These are phyloP conservation scores for Jamesozyma gamospora DNA, from an alignment of 805 yeast species.

Conservation along the genomic window DNA sequence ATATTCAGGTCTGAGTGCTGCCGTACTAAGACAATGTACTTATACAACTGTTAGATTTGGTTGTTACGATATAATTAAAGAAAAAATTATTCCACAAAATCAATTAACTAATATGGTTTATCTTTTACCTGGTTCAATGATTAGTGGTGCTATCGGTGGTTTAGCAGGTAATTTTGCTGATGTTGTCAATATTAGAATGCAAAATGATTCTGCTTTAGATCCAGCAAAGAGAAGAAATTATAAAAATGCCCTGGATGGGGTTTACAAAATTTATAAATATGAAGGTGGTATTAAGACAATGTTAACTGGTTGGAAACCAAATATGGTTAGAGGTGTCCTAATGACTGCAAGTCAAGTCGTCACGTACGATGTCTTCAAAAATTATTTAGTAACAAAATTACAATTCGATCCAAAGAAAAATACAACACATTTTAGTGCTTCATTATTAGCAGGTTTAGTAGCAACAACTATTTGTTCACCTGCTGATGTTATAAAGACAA, in stretches of 20 bases:
- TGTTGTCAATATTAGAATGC: slow-evolving; percentile 83
- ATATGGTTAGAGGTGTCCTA: slow-evolving; percentile 66
- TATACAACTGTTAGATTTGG: slow-evolving; percentile 84
- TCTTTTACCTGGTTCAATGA: slow-evolving; percentile 69
- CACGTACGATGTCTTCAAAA: slow-evolving; percentile 69
- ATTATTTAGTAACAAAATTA: slow-evolving; percentile 40
- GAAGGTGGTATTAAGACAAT: slow-evolving; percentile 56
- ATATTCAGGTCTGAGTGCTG: slow-evolving; percentile 78
- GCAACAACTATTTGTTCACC: slow-evolving; percentile 92
- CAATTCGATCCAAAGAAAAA: slow-evolving; percentile 49
- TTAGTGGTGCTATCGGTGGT: slow-evolving; percentile 80
- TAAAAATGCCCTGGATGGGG: slow-evolving; percentile 69
- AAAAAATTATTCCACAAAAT: slow-evolving; percentile 34
- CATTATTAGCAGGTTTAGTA: slow-evolving; percentile 72
- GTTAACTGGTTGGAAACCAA: slow-evolving; percentile 69
- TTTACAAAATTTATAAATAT: slow-evolving; percentile 44
- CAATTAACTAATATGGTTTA: slow-evolving; percentile 46
- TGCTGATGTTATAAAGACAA: slow-evolving; percentile 81
- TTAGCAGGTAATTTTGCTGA: slow-evolving; percentile 83
- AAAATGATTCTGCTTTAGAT: slow-evolving; percentile 69
- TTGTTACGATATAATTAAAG: slow-evolving; percentile 69
- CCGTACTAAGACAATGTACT: slow-evolving; percentile 76
- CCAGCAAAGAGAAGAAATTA: slow-evolving; percentile 58
- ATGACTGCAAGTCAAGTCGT: slow-evolving; percentile 92
- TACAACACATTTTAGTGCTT: slow-evolving; percentile 68